A percentile compares a stretch with the other conserved stretches of the same genome.
phyloP scores from a whole-genome alignment of 441 rosid species.

The Populus hybrid region DNA sequence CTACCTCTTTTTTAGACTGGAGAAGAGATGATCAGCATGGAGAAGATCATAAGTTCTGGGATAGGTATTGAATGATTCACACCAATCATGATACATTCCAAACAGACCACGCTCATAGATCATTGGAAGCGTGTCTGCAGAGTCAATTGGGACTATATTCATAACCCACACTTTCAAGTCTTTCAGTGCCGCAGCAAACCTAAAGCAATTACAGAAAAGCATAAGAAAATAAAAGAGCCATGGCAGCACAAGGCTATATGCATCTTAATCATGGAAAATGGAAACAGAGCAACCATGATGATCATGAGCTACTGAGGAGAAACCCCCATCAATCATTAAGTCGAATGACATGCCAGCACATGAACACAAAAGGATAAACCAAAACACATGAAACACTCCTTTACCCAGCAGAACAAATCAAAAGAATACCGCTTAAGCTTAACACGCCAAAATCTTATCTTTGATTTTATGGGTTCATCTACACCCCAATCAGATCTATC shows the following conservation, averaged over 20 bases:
- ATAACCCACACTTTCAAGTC: constrained; percentile 85
- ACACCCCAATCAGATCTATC: too few relatives aligned
- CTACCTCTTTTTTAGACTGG: constrained; percentile 66
- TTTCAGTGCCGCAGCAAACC: constrained; percentile 88
- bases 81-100: constrained; percentile 96
- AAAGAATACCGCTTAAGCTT: neutral
- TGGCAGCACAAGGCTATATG: neutral
- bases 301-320: neutral
- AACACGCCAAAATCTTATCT: neutral
- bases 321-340: neutral
- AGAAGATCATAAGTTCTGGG: constrained; percentile 94
- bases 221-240: constrained; percentile 14
- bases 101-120: constrained; percentile 91
- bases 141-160: constrained; percentile 82
- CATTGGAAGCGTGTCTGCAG: constrained; percentile 86
- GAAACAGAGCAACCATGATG: neutral
- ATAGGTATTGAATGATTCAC: constrained; percentile 89
- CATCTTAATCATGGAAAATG: neutral
- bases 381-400: neutral
- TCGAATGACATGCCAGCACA: neutral
- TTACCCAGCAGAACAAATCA: neutral
- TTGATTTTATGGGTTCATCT: too few relatives aligned
- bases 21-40: constrained; percentile 95
- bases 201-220: constrained; percentile 32
- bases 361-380: neutral